Evolutionary conservation across 108 stramenopile genomes (phyloP), one percentile per base, ranked within the genome.

Genomic region (Cyclotella atomus): DNA sequence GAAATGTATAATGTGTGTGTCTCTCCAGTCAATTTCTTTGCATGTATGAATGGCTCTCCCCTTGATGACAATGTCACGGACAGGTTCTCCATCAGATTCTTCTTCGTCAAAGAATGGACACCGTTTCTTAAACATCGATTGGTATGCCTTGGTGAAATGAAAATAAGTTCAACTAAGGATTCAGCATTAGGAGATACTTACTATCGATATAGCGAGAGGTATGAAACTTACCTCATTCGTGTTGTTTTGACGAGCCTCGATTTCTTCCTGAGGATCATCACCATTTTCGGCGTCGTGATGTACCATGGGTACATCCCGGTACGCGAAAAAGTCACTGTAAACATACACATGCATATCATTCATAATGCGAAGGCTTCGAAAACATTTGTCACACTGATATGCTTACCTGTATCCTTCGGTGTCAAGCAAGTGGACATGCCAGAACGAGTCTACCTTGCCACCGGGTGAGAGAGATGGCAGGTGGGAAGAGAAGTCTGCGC

Each of bases 381-480:
- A 52, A 49, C 12, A 10, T 50, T 66, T 2, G 45, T 36, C 19
- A 49, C 46, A 24, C 25, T 2, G 2, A 66, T 50, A 16, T 50
- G 25, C 65, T 50, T 44, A 66, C 65, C 2, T 32, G 20, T 66
- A 66, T 9, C 65, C 65, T 41, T 23, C 65, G 5, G 46, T 66
- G 25, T 66, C 65, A 34, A 66, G 65, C 9, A 66, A 27, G 46
- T 66, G 65, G 46, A 8, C 16, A 19, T 66, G 65, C 65, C 65
- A 66, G 33, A 66, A 66, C 3, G 65, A 41, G 35, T 66, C 65
- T 1, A 66, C 4, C 65, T 34, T 52, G 1, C 46, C 46, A 25
- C 65, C 46, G 4, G 65, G 65, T 10, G 65, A 66, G 19, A 66
- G 50, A 25, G 32, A 30, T 21, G 65, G 47, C 19, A 19, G 5